Evolutionary conservation across 164 flowering plant species (phyloP).

Genomic region (Annona squamosa): DNA sequence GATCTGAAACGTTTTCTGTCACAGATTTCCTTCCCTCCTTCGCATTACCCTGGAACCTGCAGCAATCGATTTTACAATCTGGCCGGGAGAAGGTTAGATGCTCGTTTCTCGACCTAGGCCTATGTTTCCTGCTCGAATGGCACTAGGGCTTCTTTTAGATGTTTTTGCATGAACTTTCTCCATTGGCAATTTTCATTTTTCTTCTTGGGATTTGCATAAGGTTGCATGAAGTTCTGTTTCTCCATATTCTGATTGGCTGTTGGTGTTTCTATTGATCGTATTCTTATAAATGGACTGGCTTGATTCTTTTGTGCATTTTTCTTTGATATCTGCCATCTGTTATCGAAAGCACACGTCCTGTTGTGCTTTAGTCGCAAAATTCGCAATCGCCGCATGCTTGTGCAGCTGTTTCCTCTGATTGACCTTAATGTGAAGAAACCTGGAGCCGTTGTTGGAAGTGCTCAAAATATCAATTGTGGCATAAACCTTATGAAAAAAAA

Average conservation of each 20-base stretch:
- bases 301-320: background rate
- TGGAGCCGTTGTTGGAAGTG: too few relatives aligned
- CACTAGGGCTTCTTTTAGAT: background rate
- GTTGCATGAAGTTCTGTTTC: background rate
- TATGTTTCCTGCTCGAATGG: background rate
- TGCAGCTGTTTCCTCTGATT: background rate
- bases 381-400: too few relatives aligned
- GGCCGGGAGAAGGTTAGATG: slow-evolving; percentile 1
- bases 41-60: background rate
- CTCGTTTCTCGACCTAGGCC: background rate
- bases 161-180: background rate
- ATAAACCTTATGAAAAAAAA: too few relatives aligned
- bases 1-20: background rate
- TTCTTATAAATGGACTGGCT: background rate
- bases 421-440: background rate
- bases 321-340: background rate
- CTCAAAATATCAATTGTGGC: too few relatives aligned
- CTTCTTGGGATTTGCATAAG: background rate
- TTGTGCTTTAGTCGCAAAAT: background rate
- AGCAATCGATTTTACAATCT: background rate
- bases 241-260: background rate
- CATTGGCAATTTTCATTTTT: background rate
- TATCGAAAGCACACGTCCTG: background rate
- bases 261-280: background rate
- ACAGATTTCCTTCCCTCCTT: background rate